Base-by-base conservation (phyloP, 1,284 basidiomycete species). In the Heterobasidion annosum region DNA sequence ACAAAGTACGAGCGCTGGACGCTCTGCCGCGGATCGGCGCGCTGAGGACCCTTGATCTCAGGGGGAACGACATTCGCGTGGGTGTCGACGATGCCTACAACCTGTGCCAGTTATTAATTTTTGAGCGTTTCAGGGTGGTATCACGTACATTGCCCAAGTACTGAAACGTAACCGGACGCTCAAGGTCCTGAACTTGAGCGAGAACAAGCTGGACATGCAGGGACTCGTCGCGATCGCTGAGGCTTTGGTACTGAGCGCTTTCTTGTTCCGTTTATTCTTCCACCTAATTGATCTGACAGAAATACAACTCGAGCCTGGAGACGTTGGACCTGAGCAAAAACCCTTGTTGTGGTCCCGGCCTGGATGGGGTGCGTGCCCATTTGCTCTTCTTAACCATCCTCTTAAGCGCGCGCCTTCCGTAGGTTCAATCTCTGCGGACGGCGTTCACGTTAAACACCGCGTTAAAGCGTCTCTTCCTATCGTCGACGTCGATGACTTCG, bases 141-240 rank as follows among this genome's bases (percentile, higher is more conserved):
- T 98, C 25, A 83, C 82, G 0, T 97, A 97, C 67, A 82, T 99
- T 44, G 89, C 93, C 0, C 94, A 98, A 70, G 95, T 98, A 0
- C 73, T 99, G 58, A 98, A 98, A 68, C 85, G 95, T 45, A 99
- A 99, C 68, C 78, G 94, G 34, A 98, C 96, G 1, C 75, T 99
- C 42, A 96, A 95, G 67, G 88, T 98, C 12, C 78, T 98, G 34
- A 98, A 98, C 66, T 70, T 98, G 49, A 88, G 89, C 64, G 94
- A 98, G 65, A 98, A 98, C 69, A 91, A 88, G 67, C 82, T 98
- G 18, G 94, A 96, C 56, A 79, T 91, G 1, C 73, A 80, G 8
- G 92, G 92, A 48, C 75, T 99, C 12, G 82, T 89, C 0, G 73
- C 79, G 0, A 75, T 99, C 12, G 93, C 93, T 0, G 96, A 98